Conservation (phyloP, 805 yeast species). For the Hanseniaspora taiwanica region DNA sequence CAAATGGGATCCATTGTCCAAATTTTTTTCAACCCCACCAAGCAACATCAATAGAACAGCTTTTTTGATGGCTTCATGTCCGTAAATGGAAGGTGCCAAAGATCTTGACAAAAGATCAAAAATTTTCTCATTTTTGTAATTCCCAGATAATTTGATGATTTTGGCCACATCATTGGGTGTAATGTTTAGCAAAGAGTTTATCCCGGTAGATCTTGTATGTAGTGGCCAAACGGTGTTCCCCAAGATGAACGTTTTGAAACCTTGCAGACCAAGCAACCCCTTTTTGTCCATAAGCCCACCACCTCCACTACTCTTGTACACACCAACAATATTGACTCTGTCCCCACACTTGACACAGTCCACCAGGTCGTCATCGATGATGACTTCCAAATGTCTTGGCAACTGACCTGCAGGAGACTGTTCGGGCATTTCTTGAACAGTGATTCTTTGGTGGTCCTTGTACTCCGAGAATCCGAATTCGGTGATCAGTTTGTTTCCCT, state of each 20-base stretch:
- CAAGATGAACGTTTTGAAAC: slow-evolving; percentile 70
- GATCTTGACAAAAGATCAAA: slow-evolving; percentile 74
- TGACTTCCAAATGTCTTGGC: slow-evolving; percentile 83
- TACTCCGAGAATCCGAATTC: slow-evolving; percentile 90
- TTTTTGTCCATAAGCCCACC: slow-evolving; percentile 45
- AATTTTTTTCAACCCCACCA: slow-evolving; percentile 89
- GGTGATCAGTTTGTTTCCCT: slow-evolving; percentile 76
- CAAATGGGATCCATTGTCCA: slow-evolving; percentile 89
- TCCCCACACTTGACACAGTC: slow-evolving; percentile 93
- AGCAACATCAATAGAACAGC: slow-evolving; percentile 83
- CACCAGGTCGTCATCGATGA: slow-evolving; percentile 90
- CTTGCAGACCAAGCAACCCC: slow-evolving; percentile 25
- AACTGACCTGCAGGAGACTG: slow-evolving; percentile 95
- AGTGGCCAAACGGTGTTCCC: slow-evolving; percentile 84
- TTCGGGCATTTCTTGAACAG: slow-evolving; percentile 97
- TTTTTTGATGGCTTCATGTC: slow-evolving; percentile 79
- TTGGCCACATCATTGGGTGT: slow-evolving; percentile 77
- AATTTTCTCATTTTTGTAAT: slow-evolving; percentile 52
- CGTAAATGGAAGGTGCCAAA: slow-evolving; percentile 91
- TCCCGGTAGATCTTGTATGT: slow-evolving; percentile 79
- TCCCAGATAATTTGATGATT: slow-evolving; percentile 61
- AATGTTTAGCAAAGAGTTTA: slow-evolving; percentile 53
- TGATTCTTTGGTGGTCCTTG: slow-evolving; percentile 79
- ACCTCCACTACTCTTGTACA: slow-evolving; percentile 57
- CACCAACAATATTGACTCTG: slow-evolving; percentile 86